phyloP scores from a whole-genome alignment of 2,329 filamentous ascomycete species.

The Fusarium continuum region DNA sequence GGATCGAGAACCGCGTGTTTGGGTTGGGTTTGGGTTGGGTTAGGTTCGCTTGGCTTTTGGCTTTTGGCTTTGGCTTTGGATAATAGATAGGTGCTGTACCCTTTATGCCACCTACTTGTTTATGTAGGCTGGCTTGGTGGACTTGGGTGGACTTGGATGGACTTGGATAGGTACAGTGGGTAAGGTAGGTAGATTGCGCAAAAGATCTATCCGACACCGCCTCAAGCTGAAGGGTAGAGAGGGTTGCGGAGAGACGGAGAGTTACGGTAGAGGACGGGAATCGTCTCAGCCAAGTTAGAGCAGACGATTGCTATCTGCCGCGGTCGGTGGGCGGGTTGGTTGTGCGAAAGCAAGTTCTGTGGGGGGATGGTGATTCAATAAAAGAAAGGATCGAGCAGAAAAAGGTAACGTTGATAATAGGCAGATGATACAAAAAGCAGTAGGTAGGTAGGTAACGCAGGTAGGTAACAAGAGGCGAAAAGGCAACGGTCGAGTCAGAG shows the following conservation, averaged over 20 bases:
- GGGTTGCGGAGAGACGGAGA: no score
- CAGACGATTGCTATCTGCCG: slow-evolving; percentile 8
- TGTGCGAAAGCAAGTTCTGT: slow-evolving; percentile 10
- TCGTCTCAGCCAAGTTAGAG: not conserved
- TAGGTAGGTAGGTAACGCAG: no score
- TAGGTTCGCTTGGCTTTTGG: slow-evolving; percentile 2
- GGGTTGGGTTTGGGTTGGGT: slow-evolving; percentile 2
- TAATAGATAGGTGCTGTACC: not conserved
- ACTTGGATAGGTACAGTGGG: no score
- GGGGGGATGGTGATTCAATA: not conserved
- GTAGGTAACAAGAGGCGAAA: no score
- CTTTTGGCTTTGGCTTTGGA: slow-evolving; percentile 1
- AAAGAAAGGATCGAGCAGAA: no score
- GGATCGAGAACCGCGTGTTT: slow-evolving; percentile 21
- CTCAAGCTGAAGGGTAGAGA: not conserved
- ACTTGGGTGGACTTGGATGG: no score
- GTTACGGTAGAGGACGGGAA: no score
- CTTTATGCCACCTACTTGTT: no score
- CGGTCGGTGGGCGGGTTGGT: no score
- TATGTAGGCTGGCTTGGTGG: no score
- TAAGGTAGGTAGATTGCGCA: not conserved
- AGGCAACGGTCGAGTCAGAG: not conserved
- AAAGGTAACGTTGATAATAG: no score
- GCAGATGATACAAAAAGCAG: no score
- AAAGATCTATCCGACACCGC: not conserved